phyloP scores from a whole-genome alignment of 768 basidiomycete genomes.

The Podaxis mareebaensis region DNA sequence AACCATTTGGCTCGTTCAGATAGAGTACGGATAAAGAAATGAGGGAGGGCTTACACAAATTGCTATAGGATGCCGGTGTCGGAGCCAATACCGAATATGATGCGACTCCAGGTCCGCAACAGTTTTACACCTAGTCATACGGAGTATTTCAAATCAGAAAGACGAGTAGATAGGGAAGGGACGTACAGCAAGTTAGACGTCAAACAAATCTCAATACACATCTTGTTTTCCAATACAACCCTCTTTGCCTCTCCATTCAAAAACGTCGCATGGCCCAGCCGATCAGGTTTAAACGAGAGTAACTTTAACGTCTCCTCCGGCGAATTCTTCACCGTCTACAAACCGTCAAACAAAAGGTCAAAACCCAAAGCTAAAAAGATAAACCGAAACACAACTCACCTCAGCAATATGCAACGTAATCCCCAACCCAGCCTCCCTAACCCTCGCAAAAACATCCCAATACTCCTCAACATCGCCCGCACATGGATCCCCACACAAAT shows the following conservation, averaged over 20 bases:
- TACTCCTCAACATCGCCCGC: conserved; percentile 59
- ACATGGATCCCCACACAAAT: conserved; percentile 77
- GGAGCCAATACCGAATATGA: conserved; percentile 70
- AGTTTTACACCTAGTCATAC: conserved; percentile 59
- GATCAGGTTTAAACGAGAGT: conserved; percentile 61
- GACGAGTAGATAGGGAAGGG: neutral
- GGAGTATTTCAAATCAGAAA: neutral
- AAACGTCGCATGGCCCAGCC: conserved; percentile 84
- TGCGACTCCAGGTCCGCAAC: conserved; percentile 65
- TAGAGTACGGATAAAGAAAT: neutral
- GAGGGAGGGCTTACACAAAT: conserved; percentile 62
- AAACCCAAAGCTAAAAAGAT: neutral
- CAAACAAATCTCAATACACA: conserved; percentile 79
- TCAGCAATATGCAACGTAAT: conserved; percentile 87
- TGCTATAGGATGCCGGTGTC: conserved; percentile 63
- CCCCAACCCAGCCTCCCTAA: conserved; percentile 60
- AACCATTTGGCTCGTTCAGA: conserved; percentile 5
- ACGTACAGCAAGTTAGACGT: conserved; percentile 75
- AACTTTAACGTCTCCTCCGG: conserved; percentile 59
- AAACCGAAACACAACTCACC: conserved; percentile 35
- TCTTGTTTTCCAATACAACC: conserved; percentile 52
- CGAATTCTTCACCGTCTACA: conserved; percentile 49
- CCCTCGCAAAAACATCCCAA: conserved; percentile 49
- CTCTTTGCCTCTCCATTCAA: conserved; percentile 59
- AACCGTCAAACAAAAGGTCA: neutral